Conservation (phyloP, 2,329 filamentous ascomycete species). For the Hypoxylon sp. region DNA sequence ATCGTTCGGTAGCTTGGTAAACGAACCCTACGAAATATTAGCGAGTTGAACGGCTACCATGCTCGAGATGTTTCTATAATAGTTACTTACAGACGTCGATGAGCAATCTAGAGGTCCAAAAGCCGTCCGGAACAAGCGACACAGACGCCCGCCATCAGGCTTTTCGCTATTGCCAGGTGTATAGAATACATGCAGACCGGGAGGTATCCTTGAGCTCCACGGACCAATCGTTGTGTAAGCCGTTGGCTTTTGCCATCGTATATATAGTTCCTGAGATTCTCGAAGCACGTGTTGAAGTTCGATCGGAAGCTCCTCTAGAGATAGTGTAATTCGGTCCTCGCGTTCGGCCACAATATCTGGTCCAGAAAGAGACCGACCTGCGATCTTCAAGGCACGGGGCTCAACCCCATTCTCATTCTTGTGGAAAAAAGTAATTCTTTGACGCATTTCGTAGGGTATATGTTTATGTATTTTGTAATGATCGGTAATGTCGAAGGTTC, state of each 20-base stretch:
- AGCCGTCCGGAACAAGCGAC: constrained; percentile 51
- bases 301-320: constrained; percentile 78
- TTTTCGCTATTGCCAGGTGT: constrained; percentile 66
- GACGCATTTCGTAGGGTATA: constrained; percentile 70
- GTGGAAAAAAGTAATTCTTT: constrained; percentile 85
- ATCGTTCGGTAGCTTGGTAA: constrained; percentile 69
- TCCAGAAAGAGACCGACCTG: constrained; percentile 67
- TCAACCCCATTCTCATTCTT: constrained; percentile 74
- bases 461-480: constrained; percentile 33
- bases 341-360: constrained; percentile 75
- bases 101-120: constrained; percentile 57
- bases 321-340: constrained; percentile 84
- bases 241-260: constrained; percentile 79
- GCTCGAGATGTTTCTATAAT: constrained; percentile 51
- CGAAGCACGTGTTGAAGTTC: constrained; percentile 75
- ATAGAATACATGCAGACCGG: constrained; percentile 86
- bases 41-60: constrained; percentile 65
- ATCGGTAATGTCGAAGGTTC: constrained; percentile 39
- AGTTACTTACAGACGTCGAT: constrained; percentile 52
- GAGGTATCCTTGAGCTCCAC: constrained; percentile 80
- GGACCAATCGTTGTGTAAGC: constrained; percentile 75
- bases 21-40: constrained; percentile 70
- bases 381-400: constrained; percentile 73
- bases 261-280: constrained; percentile 78
- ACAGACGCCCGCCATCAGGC: constrained; percentile 51